These are phyloP conservation scores for Monascus purpureus DNA, from an alignment of 495 filamentous ascomycete species.

Conservation along the genomic window DNA sequence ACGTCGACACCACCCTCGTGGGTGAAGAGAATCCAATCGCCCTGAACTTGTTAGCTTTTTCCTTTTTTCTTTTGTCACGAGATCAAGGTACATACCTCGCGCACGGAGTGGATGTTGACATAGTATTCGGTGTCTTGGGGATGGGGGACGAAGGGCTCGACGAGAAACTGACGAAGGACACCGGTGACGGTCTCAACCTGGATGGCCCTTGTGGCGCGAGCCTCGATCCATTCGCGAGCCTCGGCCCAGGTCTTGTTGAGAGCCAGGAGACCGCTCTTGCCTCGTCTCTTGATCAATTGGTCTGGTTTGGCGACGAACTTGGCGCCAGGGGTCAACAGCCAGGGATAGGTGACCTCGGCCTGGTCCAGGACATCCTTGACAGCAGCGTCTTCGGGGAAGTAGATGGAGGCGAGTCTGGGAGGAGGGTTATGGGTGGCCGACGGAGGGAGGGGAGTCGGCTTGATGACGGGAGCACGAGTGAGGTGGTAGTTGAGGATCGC, in stretches of 20 bases:
- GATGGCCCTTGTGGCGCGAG: slow-evolving; percentile 77
- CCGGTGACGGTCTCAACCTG: slow-evolving; percentile 87
- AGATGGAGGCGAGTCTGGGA: slow-evolving; percentile 75
- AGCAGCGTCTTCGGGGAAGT: slow-evolving; percentile 81
- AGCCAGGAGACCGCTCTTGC: slow-evolving; percentile 92
- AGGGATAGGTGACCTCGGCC: slow-evolving; percentile 90
- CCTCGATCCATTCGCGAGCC: slow-evolving; percentile 82
- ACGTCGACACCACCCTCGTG: slow-evolving; percentile 99
- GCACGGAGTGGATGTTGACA: slow-evolving; percentile 89
- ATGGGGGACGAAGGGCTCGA: slow-evolving; percentile 97
- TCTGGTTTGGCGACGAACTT: slow-evolving; percentile 99
- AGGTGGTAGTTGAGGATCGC: slow-evolving; percentile 99
- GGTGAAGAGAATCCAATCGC: slow-evolving; percentile 98
- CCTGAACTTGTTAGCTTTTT: slow-evolving; percentile 38
- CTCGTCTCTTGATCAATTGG: slow-evolving; percentile 97
- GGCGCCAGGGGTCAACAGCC: slow-evolving; percentile 66
- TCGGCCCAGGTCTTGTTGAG: slow-evolving; percentile 97
- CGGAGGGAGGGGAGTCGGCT: slow-evolving; percentile 83
- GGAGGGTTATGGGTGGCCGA: slow-evolving; percentile 83
- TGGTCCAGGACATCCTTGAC: slow-evolving; percentile 81
- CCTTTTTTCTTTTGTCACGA: not conserved
- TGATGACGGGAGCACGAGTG: slow-evolving; percentile 93
- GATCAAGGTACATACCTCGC: slow-evolving; percentile 52
- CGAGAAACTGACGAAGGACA: slow-evolving; percentile 83
- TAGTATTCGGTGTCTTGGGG: slow-evolving; percentile 91